Evolutionary conservation across 768 basidiomycete species (phyloP), one percentile per base, ranked within the genome.

Genomic region (Termitomyces sp.): DNA sequence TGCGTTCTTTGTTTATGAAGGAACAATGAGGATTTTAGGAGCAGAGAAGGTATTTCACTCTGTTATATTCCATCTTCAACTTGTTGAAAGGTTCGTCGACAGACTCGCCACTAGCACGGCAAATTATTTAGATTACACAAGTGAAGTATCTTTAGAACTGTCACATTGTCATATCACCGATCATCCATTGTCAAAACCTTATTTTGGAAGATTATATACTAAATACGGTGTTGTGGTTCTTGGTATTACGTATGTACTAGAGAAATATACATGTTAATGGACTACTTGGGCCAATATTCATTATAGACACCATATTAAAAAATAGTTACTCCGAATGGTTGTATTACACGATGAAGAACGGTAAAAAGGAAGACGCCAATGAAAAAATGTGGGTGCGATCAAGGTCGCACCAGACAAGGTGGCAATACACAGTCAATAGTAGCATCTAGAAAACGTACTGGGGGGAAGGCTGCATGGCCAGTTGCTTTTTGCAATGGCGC

Each of bases 401-500:
- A 4, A 4, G 14, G 20, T 20, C 23, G 18, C 41, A 32, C n/a
- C 30, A 52, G 36, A 36, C 13, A 20, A 30, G 55, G 50, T 33
- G 44, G 36, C 60, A 47, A 44, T 13, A 23, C 35, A 61, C 50
- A 49, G 51, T 72, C 69, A 91, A 55, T 83, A 70, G 68, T 91
- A 93, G 69, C 89, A 93, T 63, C 89, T 82, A 55, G 91, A 91
- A 72, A 89, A 93, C 9, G 85, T 84, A 70, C 83, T 85, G 0
- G 91, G 91, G 38, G 91, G 89, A 51, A 93, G 80, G 56, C 78
- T 77, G 59, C 82, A 87, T 1, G 91, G 90, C 91, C 91, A 93
- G 60, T 85, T 83, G 10, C 82, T 83, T 35, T 72, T 74, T 14
- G 77, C 69, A 47, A 92, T 76, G 23, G 82, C 76, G 10, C 63